These are phyloP conservation scores for Pholiota conissans DNA, from an alignment of 768 basidiomycete genomes.

Conservation along the genomic window DNA sequence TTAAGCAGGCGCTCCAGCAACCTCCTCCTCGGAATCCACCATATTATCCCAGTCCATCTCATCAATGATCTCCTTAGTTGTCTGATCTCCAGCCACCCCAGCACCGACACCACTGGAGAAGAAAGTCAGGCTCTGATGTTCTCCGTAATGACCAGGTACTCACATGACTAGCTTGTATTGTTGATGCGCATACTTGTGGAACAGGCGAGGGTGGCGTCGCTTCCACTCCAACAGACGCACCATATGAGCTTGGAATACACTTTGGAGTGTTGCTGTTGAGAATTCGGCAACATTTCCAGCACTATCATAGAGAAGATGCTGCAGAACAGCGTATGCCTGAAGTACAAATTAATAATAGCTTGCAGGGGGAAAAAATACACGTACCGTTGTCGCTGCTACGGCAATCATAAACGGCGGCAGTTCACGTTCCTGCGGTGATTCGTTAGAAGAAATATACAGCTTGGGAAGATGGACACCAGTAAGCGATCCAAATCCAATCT, in stretches of 20 bases:
- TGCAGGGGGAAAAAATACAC: not conserved
- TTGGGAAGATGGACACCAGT: not conserved
- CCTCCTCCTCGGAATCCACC: not conserved
- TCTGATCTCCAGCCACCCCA: not conserved
- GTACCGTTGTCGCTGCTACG: not conserved
- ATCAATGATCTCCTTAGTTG: not conserved
- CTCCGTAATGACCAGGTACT: not conserved
- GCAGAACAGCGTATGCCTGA: not conserved
- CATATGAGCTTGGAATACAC: conserved; percentile 1
- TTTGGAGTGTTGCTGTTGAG: not conserved
- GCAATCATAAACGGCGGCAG: not conserved
- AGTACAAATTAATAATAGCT: not conserved
- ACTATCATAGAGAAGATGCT: conserved; percentile 1
- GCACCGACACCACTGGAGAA: not conserved
- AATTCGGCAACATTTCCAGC: not conserved
- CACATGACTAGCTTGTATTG: conserved; percentile 1
- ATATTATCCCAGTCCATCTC: conserved; percentile 4
- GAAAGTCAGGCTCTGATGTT: no score
- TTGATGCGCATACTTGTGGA: not conserved
- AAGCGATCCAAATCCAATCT: not conserved
- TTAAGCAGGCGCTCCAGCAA: not conserved
- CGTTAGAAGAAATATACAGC: not conserved
- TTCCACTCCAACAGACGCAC: not conserved
- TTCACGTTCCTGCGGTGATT: not conserved
- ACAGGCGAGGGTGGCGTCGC: not conserved